Base-by-base conservation (phyloP, 345 rosid genomes). In the Linum lewisii region DNA sequence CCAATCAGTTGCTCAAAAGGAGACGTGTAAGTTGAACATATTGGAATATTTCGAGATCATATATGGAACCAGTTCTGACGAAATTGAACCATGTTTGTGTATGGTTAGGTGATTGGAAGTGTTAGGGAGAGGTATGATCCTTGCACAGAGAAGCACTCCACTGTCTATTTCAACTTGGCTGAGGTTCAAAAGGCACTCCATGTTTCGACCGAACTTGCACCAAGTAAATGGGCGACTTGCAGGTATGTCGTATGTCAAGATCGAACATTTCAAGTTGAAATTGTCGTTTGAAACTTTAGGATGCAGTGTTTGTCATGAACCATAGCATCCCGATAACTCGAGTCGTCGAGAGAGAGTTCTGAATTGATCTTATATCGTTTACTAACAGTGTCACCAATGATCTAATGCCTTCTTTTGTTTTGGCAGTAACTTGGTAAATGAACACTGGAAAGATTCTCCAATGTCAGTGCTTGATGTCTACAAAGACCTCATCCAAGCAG, bases 141-240 rank as follows among this genome's bases (percentile, higher is more conserved):
- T 49, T 92, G 98, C 79, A 86, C 98, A 0, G 98, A 92, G 75
- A 69, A 76, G 67, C 90, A 92, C 65, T 80, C 95, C 13, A 74
- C 51, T 57, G 69, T 75, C n/a, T 92, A 88, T 70, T 92, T 92
- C 81, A 92, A 86, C 75, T 80, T 32, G 42, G 93, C 87, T 47
- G 93, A 81, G 71, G 98, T 92, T 75, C 90, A 84, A 62, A 62
- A 64, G 60, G 87, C 96, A 9, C 87, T 92, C 64, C 87, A 92
- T 73, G 93, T 86, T 72, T 66, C 73, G 54, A 63, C 83, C 58
- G 76, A 80, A 71, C 61, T 75, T 69, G 88, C 89, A 58, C 84
- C 93, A 56, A 59, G 77, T 57, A 81, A 79, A 71, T 88, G 98
- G 98, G 93, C 80, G 2, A 84, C 95, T 22, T 92, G 96, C 96